These are phyloP conservation scores for Solanum chacoense DNA, from an alignment of 305 asterid species.

Conservation along the genomic window DNA sequence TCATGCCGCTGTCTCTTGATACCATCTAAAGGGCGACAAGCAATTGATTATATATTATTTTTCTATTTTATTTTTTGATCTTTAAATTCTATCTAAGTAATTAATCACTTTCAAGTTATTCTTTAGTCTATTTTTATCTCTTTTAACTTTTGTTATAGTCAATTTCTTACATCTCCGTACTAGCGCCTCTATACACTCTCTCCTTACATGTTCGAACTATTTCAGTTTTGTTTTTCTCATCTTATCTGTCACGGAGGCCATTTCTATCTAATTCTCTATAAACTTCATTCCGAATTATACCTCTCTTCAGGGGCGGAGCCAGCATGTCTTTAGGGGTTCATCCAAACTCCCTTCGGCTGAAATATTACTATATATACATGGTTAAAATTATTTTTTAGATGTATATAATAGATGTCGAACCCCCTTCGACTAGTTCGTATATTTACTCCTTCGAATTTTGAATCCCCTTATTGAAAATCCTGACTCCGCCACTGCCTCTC, in stretches of 20 bases:
- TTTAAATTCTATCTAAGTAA: too few relatives aligned
- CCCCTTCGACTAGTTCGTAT: too few relatives aligned
- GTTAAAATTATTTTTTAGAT: too few relatives aligned
- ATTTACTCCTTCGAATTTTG: too few relatives aligned
- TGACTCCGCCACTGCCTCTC: neutral
- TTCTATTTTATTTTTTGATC: neutral
- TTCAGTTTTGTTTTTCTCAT: neutral
- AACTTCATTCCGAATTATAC: neutral
- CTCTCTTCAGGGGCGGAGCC: too few relatives aligned
- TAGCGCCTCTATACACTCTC: neutral
- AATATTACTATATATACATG: too few relatives aligned
- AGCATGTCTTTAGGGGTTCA: too few relatives aligned
- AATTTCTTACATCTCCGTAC: neutral
- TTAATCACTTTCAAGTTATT: rapidly evolving
- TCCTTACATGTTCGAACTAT: neutral
- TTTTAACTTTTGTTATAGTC: neutral
- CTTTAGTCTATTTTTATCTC: neutral
- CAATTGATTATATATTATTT: neutral
- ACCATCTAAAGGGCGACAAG: neutral
- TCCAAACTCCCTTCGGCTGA: too few relatives aligned
- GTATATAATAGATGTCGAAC: too few relatives aligned
- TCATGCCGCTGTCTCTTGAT: neutral
- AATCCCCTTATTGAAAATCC: too few relatives aligned
- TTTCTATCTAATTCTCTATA: neutral
- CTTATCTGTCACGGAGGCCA: neutral